Evolutionary conservation across 257 asterid species (phyloP).

Genomic region (Fraxinus americana): DNA sequence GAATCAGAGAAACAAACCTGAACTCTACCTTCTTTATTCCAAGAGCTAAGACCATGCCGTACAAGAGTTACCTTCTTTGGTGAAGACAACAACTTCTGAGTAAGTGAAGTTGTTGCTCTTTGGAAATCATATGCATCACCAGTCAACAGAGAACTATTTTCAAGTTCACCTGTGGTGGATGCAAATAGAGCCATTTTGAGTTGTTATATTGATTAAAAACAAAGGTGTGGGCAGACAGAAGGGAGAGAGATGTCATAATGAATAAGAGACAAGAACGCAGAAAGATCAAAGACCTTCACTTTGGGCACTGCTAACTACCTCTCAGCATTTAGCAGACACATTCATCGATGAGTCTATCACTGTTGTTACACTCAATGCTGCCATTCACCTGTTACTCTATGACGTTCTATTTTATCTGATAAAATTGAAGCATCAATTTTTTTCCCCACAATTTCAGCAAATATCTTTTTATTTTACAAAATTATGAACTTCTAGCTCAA

Average conservation of each 20-base stretch:
- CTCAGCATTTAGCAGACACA: not conserved
- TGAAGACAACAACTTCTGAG: conserved; percentile 52
- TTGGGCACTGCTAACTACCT: not conserved
- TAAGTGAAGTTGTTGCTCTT: conserved; percentile 58
- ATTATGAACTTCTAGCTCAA: not conserved
- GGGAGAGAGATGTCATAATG: not conserved
- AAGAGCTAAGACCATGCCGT: conserved; percentile 77
- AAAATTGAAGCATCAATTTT: not conserved
- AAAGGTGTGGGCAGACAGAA: not conserved
- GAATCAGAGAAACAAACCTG: conserved; percentile 53
- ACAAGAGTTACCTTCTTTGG: conserved; percentile 76
- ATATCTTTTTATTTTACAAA: not conserved
- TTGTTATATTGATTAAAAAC: not conserved
- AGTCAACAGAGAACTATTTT: conserved; percentile 48
- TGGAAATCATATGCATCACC: conserved; percentile 74
- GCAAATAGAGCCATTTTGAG: not conserved
- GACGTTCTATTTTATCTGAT: not conserved
- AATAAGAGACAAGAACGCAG: not conserved
- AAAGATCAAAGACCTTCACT: not conserved
- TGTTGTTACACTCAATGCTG: not conserved
- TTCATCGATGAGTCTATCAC: not conserved
- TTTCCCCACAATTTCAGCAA: not conserved
- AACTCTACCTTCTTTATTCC: conserved; percentile 79
- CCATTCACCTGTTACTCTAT: not conserved
- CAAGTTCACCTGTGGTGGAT: conserved; percentile 37